Evolutionary conservation across 192 early-diverging fungal genomes (phyloP).

Genomic region (Entrophospora sp.): DNA sequence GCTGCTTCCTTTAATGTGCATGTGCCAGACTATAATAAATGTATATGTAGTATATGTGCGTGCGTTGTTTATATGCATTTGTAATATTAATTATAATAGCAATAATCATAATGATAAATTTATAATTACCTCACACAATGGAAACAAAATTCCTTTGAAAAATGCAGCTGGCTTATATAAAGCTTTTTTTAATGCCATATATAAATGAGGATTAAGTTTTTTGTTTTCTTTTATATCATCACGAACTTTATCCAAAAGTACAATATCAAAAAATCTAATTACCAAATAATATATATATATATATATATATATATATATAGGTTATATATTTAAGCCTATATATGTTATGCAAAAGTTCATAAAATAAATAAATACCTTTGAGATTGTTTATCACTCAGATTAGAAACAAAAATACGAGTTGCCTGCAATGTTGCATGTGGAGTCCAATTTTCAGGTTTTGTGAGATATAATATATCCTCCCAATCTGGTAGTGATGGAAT

Average conservation of each 20-base stretch:
- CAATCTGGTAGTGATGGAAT: slow-evolving; percentile 90
- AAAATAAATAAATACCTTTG: too few species aligned
- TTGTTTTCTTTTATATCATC: slow-evolving; percentile 93
- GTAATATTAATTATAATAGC: not conserved
- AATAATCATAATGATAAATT: too few species aligned
- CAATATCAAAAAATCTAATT: slow-evolving; percentile 68
- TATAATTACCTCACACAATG: slow-evolving; percentile 65
- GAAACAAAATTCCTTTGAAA: slow-evolving; percentile 94
- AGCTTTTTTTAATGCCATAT: slow-evolving; percentile 91
- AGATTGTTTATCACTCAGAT: slow-evolving; percentile 89
- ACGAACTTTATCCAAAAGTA: slow-evolving; percentile 84
- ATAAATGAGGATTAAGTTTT: slow-evolving; percentile 95
- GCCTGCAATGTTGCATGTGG: slow-evolving; percentile 93
- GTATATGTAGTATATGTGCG: not conserved
- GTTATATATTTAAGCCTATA: too few species aligned
- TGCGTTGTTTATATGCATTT: not conserved
- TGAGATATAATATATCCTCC: slow-evolving; percentile 93
- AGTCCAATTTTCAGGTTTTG: slow-evolving; percentile 85
- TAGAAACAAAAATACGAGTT: slow-evolving; percentile 89
- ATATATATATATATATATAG: too few species aligned
- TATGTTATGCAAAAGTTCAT: too few species aligned
- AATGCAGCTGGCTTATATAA: slow-evolving; percentile 94
- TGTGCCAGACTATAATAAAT: slow-evolving; percentile 43
- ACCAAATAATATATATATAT: too few species aligned
- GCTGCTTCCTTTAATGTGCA: slow-evolving; percentile 96